A percentile compares a stretch with the other conserved stretches of the same genome.
Evolutionary conservation across 164 flowering plant species (phyloP).

Genomic region (Vitis labrusca): DNA sequence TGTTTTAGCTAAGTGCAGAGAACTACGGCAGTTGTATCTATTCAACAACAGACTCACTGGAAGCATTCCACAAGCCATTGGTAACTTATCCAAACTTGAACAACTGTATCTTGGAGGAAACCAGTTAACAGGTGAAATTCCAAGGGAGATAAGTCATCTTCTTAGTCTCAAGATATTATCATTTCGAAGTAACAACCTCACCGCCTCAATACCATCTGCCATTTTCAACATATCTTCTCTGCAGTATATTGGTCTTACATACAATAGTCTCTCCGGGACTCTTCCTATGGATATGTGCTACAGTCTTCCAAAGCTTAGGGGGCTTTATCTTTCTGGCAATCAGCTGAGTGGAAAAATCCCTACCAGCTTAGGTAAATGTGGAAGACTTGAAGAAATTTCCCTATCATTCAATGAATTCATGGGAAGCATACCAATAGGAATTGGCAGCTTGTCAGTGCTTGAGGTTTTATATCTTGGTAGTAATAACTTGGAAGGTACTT

Average conservation of each 20-base stretch:
- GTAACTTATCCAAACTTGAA: too few relatives aligned
- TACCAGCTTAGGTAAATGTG: conserved; percentile 1
- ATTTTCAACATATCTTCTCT: conserved; percentile 13
- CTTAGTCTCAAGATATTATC: too few relatives aligned
- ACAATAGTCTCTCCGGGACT: conserved; percentile 6
- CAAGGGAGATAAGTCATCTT: too few relatives aligned
- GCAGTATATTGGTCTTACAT: neutral
- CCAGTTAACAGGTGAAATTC: too few relatives aligned
- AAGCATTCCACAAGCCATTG: too few relatives aligned
- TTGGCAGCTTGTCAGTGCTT: conserved; percentile 12
- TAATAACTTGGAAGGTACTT: conserved; percentile 12
- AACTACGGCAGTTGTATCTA: too few relatives aligned
- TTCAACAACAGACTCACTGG: too few relatives aligned
- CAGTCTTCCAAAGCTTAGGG: neutral
- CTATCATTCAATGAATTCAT: conserved; percentile 8
- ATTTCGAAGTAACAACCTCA: conserved; percentile 1
- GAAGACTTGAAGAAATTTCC: neutral
- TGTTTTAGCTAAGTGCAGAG: too few relatives aligned
- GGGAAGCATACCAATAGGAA: conserved; percentile 13
- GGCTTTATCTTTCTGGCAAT: neutral
- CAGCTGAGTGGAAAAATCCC: neutral
- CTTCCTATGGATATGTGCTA: conserved; percentile 2
- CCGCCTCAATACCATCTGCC: conserved; percentile 6
- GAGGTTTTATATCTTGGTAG: neutral
- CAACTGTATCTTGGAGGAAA: too few relatives aligned